A percentile compares a stretch with the other conserved stretches of the same genome.
Conservation (phyloP, 176 grass and related monocot genomes). For the Oryza coarctata region DNA sequence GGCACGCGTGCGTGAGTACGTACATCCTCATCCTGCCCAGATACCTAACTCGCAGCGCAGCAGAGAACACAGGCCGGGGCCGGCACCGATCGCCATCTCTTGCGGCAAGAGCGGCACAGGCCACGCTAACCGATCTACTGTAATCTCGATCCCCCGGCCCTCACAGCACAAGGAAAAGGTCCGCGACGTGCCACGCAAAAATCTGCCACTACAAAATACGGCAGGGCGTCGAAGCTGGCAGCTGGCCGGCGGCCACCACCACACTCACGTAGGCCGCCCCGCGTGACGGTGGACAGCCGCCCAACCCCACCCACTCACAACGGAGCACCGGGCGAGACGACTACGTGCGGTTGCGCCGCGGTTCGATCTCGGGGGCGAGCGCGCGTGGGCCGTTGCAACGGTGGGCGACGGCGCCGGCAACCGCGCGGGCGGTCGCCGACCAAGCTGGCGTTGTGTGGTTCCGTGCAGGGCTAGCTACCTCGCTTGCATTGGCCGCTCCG, state of each 20-base stretch:
- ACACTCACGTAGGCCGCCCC: not conserved
- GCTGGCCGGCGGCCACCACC: not conserved
- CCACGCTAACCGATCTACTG: not conserved
- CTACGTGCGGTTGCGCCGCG: not conserved
- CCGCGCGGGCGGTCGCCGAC: not conserved
- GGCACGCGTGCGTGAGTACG: conserved; percentile 41
- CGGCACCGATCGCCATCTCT: conserved; percentile 12
- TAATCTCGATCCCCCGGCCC: no score
- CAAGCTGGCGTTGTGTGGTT: not conserved
- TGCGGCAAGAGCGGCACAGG: conserved; percentile 40
- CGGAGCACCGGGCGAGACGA: not conserved
- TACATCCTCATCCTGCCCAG: not conserved
- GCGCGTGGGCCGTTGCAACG: not conserved
- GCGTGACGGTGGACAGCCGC: conserved; percentile 8
- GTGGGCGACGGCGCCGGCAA: not conserved
- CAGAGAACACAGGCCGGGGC: not conserved
- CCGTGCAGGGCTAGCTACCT: not conserved
- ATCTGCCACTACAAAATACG: no score
- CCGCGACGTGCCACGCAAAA: not conserved
- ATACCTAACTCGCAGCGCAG: conserved; percentile 24
- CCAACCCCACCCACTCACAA: not conserved
- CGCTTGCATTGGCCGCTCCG: not conserved
- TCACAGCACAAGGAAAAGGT: no score
- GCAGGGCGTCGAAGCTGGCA: not conserved
- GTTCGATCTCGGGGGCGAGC: not conserved